Base-by-base conservation (phyloP, 2,329 filamentous ascomycete species). In the Botrytis elliptica region DNA sequence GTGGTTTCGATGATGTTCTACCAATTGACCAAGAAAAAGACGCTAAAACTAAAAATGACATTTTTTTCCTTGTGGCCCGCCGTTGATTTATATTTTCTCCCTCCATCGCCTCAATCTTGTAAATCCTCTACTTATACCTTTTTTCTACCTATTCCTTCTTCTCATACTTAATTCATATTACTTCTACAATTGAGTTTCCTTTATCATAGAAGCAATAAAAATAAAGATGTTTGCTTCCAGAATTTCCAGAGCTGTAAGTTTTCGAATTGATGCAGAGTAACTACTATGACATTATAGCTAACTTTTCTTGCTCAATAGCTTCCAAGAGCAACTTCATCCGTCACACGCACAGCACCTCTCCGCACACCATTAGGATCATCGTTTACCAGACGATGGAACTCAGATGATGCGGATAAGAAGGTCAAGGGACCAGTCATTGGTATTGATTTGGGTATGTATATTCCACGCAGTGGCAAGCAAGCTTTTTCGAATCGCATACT, bases 361-460 rank as follows among this genome's bases (percentile, higher is more conserved):
- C 91, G 91, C 85, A 89, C 91, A 80, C 90, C 93, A 78, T 84
- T 93, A 80, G 88, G 88, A 78, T 90, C 92, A 77, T 89, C 90
- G 81, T 93, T 95, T 83, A 90, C 91, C 82, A 88, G 92, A 81
- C 94, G 92, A 86, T 92, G 92, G 84, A 92, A 71, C 46, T 74
- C 91, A 59, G 92, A 93, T 79, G 91, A 92, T 78, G 89, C 89
- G 81, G 86, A 86, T 75, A 88, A 89, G 83, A 98, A 98, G 90
- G 93, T 98, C 75, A 93, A 95, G 87, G 96, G 96, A 82, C 86
- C 93, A 82, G 95, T 98, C 84, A 98, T 98, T 82, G 96, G 96
- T 91, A 98, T 98, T 84, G 95, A 98, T 89, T 86, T 98, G 82
- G 95, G 95, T 91, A 88, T 82, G 89, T 86, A 63, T 33, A 38